phyloP scores from a whole-genome alignment of 129 eudicot species.

The Solidago caesia region DNA sequence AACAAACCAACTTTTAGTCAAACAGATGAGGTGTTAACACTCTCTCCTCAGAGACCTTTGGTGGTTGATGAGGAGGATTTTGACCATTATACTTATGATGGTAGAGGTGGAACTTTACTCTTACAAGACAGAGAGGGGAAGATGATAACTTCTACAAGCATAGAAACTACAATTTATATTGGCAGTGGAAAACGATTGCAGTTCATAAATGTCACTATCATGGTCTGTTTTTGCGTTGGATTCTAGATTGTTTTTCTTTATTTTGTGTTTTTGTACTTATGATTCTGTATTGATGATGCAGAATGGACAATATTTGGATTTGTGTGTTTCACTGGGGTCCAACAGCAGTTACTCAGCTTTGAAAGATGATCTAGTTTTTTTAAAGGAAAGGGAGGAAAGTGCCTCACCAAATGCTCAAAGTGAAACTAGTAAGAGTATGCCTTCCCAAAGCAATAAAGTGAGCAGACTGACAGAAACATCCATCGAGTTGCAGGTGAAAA shows the following conservation, averaged over 20 bases:
- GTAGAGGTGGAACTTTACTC: constrained; percentile 76
- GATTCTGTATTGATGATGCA: constrained; percentile 33
- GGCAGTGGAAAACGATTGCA: constrained; percentile 77
- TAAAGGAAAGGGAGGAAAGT: constrained; percentile 53
- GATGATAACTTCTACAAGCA: constrained; percentile 49
- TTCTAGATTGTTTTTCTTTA: constrained; percentile 20
- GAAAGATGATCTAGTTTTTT: constrained; percentile 53
- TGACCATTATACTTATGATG: constrained; percentile 81
- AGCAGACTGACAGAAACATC: constrained; percentile 61
- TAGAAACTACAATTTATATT: constrained; percentile 64
- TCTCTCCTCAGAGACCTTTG: constrained; percentile 86
- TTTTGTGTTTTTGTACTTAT: constrained; percentile 1
- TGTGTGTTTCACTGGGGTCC: constrained; percentile 76
- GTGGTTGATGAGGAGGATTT: constrained; percentile 81
- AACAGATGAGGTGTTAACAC: constrained; percentile 52
- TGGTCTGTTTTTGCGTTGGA: constrained; percentile 40
- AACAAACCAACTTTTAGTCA: constrained; percentile 55
- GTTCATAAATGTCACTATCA: constrained; percentile 74
- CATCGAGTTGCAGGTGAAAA: constrained; percentile 79
- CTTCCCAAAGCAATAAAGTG: constrained; percentile 41
- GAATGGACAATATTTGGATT: constrained; percentile 72
- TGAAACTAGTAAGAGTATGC: constrained; percentile 25
- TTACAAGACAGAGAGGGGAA: constrained; percentile 67
- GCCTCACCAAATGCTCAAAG: constrained; percentile 32
- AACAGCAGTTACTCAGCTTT: constrained; percentile 68